Base-by-base conservation (phyloP, 495 filamentous ascomycete species). In the Xylaria longipes region DNA sequence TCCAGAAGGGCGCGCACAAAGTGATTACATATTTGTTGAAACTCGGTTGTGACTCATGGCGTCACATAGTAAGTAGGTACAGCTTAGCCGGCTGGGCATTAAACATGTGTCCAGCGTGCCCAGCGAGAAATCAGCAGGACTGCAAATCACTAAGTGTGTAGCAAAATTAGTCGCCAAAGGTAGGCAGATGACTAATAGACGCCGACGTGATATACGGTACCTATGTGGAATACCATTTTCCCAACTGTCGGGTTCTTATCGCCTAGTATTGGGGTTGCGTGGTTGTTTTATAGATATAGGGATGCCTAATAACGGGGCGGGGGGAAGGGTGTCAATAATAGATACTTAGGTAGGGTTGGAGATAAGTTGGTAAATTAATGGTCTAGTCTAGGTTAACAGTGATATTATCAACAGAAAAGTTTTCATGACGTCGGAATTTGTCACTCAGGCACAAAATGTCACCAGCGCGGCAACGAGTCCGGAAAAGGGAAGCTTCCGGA, bases 341-440 rank as follows among this genome's bases (percentile, higher is more conserved):
- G n/a, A 67, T 25, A n/a, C n/a, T n/a, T n/a, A 39, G 33, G 29
- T 22, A 50, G 22, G 29, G 31, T 17, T 52, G 25, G 5, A 20
- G 15, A 45, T 27, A 57, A 41, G 22, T 41, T 33, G 7, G 45
- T 52, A 37, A 37, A 67, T 43, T 56, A 31, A 14, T 68, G n/a
- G n/a, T n/a, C n/a, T n/a, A n/a, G n/a, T n/a, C n/a, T n/a, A n/a
- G n/a, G n/a, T n/a, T n/a, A n/a, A n/a, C n/a, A n/a, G n/a, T n/a
- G n/a, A n/a, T n/a, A 56, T 45, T 56, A 41, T 41, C 2, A 25
- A 15, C 31, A 43, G n/a, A 6, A 45, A 60, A 68, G 37, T 68
- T 68, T 58, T 68, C 67, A 70, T 70, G 68, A 70, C 68, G 68
- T 64, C 68, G 68, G 41, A 14, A 61, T 70, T 61, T 64, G 58